phyloP scores from a whole-genome alignment of 495 filamentous ascomycete genomes.

The Podospora tetraspora region DNA sequence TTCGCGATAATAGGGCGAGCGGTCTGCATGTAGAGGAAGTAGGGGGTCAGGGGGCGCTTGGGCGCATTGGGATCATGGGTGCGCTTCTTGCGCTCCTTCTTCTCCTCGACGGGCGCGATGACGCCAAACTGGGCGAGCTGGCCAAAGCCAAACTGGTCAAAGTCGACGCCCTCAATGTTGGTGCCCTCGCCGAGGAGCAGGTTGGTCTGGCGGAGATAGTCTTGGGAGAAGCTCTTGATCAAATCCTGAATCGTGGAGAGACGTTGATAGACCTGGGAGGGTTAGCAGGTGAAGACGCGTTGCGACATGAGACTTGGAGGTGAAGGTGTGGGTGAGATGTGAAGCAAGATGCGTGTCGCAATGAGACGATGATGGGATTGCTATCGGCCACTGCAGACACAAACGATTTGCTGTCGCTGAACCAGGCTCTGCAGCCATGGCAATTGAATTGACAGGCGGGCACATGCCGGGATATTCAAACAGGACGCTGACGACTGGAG shows the following conservation, averaged over 20 bases:
- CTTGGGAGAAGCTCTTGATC: constrained; percentile 66
- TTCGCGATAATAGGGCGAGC: constrained; percentile 69
- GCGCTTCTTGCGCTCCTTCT: constrained; percentile 84
- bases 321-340: background rate
- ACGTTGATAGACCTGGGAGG: constrained; percentile 60
- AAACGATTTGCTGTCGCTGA: background rate
- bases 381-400: background rate
- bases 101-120: constrained; percentile 49
- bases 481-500: too few relatives aligned
- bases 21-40: constrained; percentile 86
- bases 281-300: constrained; percentile 23
- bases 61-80: constrained; percentile 88
- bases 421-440: too few relatives aligned
- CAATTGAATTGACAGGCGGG: background rate
- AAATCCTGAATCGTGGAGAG: constrained; percentile 68
- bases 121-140: constrained; percentile 34
- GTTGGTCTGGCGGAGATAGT: constrained; percentile 79
- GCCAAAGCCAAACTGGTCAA: constrained; percentile 18
- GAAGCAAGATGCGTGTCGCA: background rate
- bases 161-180: constrained; percentile 34
- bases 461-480: background rate
- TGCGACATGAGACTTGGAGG: background rate
- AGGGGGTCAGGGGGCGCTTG: constrained; percentile 87
- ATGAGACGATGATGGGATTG: background rate
- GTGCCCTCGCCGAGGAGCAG: constrained; percentile 63